phyloP scores from a whole-genome alignment of 2,329 filamentous ascomycete genomes.

The Pestalotiopsis fici region DNA sequence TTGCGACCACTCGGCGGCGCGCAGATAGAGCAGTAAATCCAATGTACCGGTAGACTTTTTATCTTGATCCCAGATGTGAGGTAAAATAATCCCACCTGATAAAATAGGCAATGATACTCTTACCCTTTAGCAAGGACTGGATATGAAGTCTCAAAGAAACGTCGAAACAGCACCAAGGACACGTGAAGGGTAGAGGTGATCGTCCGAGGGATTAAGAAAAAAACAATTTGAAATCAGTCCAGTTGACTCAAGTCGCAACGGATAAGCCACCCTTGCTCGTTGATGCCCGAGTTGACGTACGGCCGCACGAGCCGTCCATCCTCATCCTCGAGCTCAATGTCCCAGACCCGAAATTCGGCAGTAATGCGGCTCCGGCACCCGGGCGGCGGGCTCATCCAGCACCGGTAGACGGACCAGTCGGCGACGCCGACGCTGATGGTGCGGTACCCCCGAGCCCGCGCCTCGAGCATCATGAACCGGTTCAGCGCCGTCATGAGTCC shows the following conservation, averaged over 20 bases:
- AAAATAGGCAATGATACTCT: no score
- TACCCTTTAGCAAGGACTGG: no score
- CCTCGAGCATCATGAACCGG: conserved; percentile 23
- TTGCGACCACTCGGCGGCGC: no score
- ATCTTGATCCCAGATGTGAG: no score
- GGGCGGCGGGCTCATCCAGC: conserved; percentile 9
- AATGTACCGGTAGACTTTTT: no score
- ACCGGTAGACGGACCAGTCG: conserved; percentile 6
- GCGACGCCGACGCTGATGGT: conserved; percentile 13
- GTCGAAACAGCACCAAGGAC: no score
- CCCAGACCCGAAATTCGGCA: background rate
- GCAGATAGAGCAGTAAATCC: no score
- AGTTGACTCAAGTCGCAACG: conserved; percentile 2
- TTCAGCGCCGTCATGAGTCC: conserved; percentile 22
- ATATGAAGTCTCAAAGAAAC: no score
- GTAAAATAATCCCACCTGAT: no score
- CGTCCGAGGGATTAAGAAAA: background rate
- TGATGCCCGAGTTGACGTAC: background rate
- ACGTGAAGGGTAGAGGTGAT: background rate
- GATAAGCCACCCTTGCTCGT: conserved; percentile 7
- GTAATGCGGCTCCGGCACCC: conserved; percentile 3
- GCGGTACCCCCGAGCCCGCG: conserved; percentile 20
- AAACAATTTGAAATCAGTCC: background rate
- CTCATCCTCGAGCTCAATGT: conserved; percentile 10
- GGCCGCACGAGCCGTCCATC: background rate